These are phyloP conservation scores for Macrolepiota albuminosa DNA, from an alignment of 768 basidiomycete genomes.

Conservation along the genomic window DNA sequence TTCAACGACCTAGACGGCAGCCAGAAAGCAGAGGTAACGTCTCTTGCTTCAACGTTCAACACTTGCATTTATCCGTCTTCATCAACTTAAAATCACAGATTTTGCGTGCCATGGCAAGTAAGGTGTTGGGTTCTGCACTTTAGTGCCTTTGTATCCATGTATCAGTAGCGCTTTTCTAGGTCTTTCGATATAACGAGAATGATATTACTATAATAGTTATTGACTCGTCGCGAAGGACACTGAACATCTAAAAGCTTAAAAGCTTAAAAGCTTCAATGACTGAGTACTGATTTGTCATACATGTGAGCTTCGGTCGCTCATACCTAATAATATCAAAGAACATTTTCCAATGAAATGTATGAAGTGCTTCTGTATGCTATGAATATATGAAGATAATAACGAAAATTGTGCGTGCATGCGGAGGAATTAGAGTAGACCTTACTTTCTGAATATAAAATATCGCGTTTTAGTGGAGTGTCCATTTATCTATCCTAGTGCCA, in stretches of 20 bases:
- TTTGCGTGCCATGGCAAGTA: conserved; percentile 73
- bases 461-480: not conserved
- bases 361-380: conserved; percentile 1
- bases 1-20: conserved; percentile 70
- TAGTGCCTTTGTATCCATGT: conserved; percentile 5
- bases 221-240: too few species aligned
- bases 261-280: too few species aligned
- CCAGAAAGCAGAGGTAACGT: conserved; percentile 83
- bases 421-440: not conserved
- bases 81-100: conserved; percentile 43
- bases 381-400: conserved; percentile 4
- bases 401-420: conserved; percentile 3
- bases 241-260: too few species aligned
- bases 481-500: conserved; percentile 28
- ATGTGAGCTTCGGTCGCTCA: too few species aligned
- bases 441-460: not conserved
- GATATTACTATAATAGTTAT: too few species aligned
- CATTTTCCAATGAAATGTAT: not conserved
- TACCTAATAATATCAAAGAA: too few species aligned
- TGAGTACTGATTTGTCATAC: too few species aligned
- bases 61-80: not conserved
- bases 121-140: conserved; percentile 70
- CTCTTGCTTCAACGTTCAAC: not conserved
- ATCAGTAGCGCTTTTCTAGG: not conserved
- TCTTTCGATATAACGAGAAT: not conserved